Conservation (phyloP, 768 basidiomycete genomes). For the Neoboletus magnificus region DNA sequence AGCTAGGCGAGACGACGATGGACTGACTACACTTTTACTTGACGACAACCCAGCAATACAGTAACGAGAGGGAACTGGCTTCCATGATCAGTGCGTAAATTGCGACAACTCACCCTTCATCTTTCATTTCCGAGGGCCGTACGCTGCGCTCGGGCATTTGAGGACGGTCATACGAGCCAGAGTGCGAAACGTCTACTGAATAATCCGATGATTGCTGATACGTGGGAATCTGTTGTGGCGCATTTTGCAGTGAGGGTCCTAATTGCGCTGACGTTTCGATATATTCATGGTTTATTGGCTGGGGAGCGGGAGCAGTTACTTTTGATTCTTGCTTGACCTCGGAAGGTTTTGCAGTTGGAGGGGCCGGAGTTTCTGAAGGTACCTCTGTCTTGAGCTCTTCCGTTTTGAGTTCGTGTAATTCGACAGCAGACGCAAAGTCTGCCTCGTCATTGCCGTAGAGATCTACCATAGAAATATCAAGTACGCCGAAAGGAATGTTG, state of each 20-base stretch:
- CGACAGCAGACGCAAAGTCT: slow-evolving; percentile 53
- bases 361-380: slow-evolving; percentile 18
- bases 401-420: slow-evolving; percentile 32
- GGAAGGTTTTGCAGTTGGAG: slow-evolving; percentile 16
- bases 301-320: slow-evolving; percentile 6
- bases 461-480: slow-evolving; percentile 39
- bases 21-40: slow-evolving; percentile 41
- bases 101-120: slow-evolving; percentile 85
- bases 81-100: slow-evolving; percentile 8
- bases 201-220: slow-evolving; percentile 68
- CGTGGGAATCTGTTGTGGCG: slow-evolving; percentile 73
- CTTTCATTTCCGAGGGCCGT: slow-evolving; percentile 90
- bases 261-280: slow-evolving; percentile 10
- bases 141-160: slow-evolving; percentile 60
- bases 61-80: slow-evolving; percentile 6
- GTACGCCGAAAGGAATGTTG: fast-evolving
- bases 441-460: slow-evolving; percentile 64
- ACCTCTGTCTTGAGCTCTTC: slow-evolving; percentile 30
- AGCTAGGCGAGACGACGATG: slow-evolving; percentile 40
- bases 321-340: slow-evolving; percentile 22
- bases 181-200: slow-evolving; percentile 33
- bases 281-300: slow-evolving; percentile 10
- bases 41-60: slow-evolving; percentile 27
- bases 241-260: slow-evolving; percentile 37
- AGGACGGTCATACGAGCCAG: slow-evolving; percentile 41